Base-by-base conservation (phyloP, 768 basidiomycete genomes). In the Tephrocybe sp. region DNA sequence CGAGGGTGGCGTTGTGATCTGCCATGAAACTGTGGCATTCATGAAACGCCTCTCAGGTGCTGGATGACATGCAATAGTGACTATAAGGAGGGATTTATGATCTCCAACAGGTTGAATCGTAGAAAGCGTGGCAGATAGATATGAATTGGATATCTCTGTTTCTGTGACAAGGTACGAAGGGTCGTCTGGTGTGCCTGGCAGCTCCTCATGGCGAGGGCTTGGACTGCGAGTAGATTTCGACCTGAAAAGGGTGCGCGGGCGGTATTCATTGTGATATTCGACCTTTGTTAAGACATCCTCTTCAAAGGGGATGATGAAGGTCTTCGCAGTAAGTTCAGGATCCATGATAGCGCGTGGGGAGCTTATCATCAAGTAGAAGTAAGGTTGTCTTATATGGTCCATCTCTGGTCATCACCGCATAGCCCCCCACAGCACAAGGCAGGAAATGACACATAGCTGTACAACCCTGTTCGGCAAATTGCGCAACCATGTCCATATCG, bases 71-170 rank as follows among this genome's bases (percentile, higher is more conserved):
- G 50, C 51, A 12, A 61, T 36, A 24, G 26, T 51, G 10, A 63
- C 51, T 37, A 58, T 54, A 12, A 63, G 50, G 3, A 63, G 54
- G 9, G 60, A 59, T 45, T 50, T 55, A 14, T 33, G 46, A 39
- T 59, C 39, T 38, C 50, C 58, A 12, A 63, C 54, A 25, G 60
- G 62, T 39, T 58, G 58, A 34, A 59, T 59, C 6, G 60, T 59
- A 10, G 58, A 55, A 30, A 63, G 32, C 9, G 51, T 51, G 3
- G 58, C 55, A 20, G 60, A 63, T 21, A 63, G 53, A 37, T 57
- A 61, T 6, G 62, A 63, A 24, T 61, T 45, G 5, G 56, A 39
- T 18, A 61, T 58, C 37, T 61, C 62, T n/a, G 49, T 39, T 55
- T 63, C 62, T 9, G 59, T 50, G 32, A 63, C 53, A 3, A 61